Percentiles rank a stretch among this genome's conserved stretches.
Evolutionary conservation across 116 monocot species (phyloP).

Genomic region (Iris pallida): DNA sequence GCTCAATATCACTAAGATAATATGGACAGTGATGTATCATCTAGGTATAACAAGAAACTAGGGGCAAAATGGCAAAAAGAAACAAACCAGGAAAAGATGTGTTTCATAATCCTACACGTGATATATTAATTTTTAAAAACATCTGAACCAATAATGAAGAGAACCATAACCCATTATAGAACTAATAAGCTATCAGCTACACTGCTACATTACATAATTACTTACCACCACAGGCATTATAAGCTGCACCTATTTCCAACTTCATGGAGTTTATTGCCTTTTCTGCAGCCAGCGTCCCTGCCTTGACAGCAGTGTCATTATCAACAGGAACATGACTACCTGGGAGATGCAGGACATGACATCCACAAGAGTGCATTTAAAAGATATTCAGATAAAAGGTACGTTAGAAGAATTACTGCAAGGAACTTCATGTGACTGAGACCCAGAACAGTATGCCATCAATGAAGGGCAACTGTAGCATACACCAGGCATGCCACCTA

Average conservation of each 20-base stretch:
- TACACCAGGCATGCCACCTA: constrained; percentile 3
- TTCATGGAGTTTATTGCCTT: constrained; percentile 23
- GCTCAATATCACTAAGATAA: too few species aligned
- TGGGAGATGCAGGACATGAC: constrained; percentile 4
- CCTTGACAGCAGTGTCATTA: constrained; percentile 18
- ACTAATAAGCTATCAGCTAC: too few species aligned
- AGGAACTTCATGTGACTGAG: constrained; percentile 13
- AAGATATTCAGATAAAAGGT: not conserved
- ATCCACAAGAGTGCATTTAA: not conserved
- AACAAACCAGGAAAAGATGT: too few species aligned
- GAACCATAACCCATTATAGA: too few species aligned
- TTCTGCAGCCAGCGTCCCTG: constrained; percentile 35
- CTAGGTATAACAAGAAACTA: too few species aligned
- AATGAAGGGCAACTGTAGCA: constrained; percentile 15
- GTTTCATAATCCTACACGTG: too few species aligned
- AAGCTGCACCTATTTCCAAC: constrained; percentile 12
- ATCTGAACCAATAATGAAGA: too few species aligned
- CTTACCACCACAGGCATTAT: constrained; percentile 23
- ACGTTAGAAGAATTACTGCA: constrained; percentile 6
- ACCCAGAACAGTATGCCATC: constrained; percentile 13
- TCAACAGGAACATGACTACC: constrained; percentile 23
- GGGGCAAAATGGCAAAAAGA: too few species aligned
- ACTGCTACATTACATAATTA: not conserved
- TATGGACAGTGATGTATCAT: too few species aligned
- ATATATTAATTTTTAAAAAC: too few species aligned